Evolutionary conservation across 75 land plant species (phyloP).

Genomic region (Selaginella moellendorffii): DNA sequence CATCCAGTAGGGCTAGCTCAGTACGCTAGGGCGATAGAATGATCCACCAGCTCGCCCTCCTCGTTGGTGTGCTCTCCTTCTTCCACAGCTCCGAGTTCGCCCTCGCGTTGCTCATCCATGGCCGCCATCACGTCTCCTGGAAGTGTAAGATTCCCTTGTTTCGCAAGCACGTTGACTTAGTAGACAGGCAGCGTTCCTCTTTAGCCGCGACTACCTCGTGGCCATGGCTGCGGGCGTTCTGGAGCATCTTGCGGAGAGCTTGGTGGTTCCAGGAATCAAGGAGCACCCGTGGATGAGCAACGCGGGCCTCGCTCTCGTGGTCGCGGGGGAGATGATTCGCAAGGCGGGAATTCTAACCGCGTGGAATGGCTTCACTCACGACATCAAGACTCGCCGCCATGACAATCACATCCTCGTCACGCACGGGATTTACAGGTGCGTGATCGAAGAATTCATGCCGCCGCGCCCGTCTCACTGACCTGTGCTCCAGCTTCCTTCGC

Average conservation of each 20-base stretch:
- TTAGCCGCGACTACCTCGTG: constrained; percentile 56
- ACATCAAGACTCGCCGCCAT: constrained; percentile 40
- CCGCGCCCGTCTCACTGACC: no score
- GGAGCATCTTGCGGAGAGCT: constrained; percentile 57
- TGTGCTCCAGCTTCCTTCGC: constrained; percentile 54
- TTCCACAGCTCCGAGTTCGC: constrained; percentile 57
- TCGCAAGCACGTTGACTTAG: constrained; percentile 1
- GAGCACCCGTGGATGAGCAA: constrained; percentile 42
- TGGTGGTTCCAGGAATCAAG: constrained; percentile 41
- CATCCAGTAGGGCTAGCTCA: no score
- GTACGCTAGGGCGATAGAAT: no score
- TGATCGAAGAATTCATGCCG: not conserved
- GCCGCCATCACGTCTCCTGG: constrained; percentile 28
- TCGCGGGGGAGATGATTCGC: constrained; percentile 57
- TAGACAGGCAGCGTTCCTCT: constrained; percentile 61
- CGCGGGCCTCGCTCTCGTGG: constrained; percentile 59
- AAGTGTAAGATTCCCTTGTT: constrained; percentile 25
- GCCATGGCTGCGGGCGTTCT: constrained; percentile 55
- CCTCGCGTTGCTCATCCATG: constrained; percentile 43
- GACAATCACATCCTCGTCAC: constrained; percentile 65
- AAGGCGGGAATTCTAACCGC: constrained; percentile 75
- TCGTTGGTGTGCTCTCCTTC: constrained; percentile 26
- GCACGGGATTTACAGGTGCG: constrained; percentile 65
- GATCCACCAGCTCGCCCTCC: constrained; percentile 17
- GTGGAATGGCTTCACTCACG: constrained; percentile 60